These are phyloP conservation scores for Aspergillus sp. DNA, from an alignment of 2,329 filamentous ascomycete species.

Conservation along the genomic window DNA sequence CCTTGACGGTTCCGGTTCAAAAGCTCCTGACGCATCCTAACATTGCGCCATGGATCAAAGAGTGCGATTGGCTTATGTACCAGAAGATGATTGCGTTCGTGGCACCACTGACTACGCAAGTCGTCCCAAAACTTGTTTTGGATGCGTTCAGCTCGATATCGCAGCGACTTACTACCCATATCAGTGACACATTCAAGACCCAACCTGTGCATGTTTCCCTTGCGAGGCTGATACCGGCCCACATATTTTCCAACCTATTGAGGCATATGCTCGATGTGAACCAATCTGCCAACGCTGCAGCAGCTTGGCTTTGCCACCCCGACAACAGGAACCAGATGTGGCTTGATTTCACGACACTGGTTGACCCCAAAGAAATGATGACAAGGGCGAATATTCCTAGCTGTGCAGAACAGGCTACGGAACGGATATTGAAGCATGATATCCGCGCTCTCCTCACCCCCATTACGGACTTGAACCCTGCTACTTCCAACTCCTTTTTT, in stretches of 20 bases:
- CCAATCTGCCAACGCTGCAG: conserved; percentile 87
- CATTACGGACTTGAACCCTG: conserved; percentile 32
- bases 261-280: conserved; percentile 90
- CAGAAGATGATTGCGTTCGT: conserved; percentile 96
- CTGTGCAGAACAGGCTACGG: conserved; percentile 35
- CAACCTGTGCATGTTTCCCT: conserved; percentile 82
- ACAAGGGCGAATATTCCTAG: conserved; percentile 42
- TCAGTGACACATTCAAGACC: conserved; percentile 79
- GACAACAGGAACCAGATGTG: conserved; percentile 95
- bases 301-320: conserved; percentile 85
- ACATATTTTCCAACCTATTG: conserved; percentile 81
- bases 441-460: conserved; percentile 45
- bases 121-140: conserved; percentile 82
- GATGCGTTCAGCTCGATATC: conserved; percentile 87
- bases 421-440: conserved; percentile 46
- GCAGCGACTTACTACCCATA: conserved; percentile 74
- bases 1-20: conserved; percentile 92
- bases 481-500: conserved; percentile 34
- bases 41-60: conserved; percentile 88
- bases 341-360: conserved; percentile 65
- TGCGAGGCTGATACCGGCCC: conserved; percentile 84
- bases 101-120: conserved; percentile 82
- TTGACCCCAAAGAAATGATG: conserved; percentile 43
- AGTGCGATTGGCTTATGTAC: conserved; percentile 94
- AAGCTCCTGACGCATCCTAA: conserved; percentile 81